Base-by-base conservation (phyloP, 257 asterid genomes). In the Knoxia roxburghii region DNA sequence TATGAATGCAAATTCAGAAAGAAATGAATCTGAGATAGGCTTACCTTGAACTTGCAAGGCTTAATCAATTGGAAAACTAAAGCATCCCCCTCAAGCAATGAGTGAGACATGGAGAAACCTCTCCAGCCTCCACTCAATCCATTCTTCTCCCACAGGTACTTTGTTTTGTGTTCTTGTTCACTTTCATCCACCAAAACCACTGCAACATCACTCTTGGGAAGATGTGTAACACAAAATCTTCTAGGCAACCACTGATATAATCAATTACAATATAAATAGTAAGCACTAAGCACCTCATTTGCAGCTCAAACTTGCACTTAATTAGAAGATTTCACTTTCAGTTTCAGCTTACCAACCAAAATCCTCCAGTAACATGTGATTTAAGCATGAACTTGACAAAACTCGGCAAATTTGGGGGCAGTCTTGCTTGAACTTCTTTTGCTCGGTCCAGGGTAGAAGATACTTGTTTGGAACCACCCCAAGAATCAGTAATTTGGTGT, bases 81-180 rank as follows among this genome's bases (percentile, higher is more conserved):
- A 58, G 73, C 87, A 67, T 89, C 96, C 60, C 89, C 92, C 72
- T 79, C 89, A 1, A 79, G 75, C 81, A 89, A 84, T 30, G 68
- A 76, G 78, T 89, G 96, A 15, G 81, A 81, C 17, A 79, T 59
- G 66, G 92, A 79, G 70, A 89, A 89, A 33, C 83, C 85, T 76
- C 89, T 82, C 95, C 96, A 89, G 46, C 96, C 96, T 41, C 77
- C 84, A 57, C 87, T 78, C 10, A 89, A 69, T 76, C 92, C 82
- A 52, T 72, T 78, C 63, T 80, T 85, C 18, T 63, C 68, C 32
- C 52, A 63, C 33, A 85, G 80, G 83, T 81, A 87, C 50, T 74
- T 80, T 3, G 82, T 78, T 7, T 20, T 23, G 74, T 71, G 77
- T 77, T 80, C 87, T 45, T 75, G 45, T 30, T 72, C 83, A 23